Evolutionary conservation across 495 filamentous ascomycete species (phyloP).

Genomic region (Aspergillus nanangensis): DNA sequence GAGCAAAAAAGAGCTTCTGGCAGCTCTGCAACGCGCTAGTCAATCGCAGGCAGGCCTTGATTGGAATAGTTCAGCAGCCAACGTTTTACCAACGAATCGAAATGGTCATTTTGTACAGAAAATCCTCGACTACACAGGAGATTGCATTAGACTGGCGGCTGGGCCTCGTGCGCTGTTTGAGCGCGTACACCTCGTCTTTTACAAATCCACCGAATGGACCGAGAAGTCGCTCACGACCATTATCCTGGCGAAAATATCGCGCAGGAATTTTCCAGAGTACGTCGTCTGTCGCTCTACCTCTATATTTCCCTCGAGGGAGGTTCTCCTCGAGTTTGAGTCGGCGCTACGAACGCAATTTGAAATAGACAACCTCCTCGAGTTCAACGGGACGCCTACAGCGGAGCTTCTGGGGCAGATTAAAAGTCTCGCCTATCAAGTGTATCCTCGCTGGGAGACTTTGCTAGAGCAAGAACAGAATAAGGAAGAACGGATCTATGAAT

Average conservation of each 20-base stretch:
- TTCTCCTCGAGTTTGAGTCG: slow-evolving; percentile 84
- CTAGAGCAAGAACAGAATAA: slow-evolving; percentile 73
- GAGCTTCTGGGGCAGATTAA: slow-evolving; percentile 65
- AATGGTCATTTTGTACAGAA: slow-evolving; percentile 65
- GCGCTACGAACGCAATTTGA: slow-evolving; percentile 77
- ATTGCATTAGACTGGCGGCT: slow-evolving; percentile 75
- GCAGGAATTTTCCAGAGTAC: slow-evolving; percentile 84
- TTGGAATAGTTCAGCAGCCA: slow-evolving; percentile 51
- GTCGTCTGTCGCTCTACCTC: slow-evolving; percentile 86
- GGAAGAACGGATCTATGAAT: slow-evolving; percentile 76
- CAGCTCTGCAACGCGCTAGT: slow-evolving; percentile 65
- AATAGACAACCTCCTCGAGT: slow-evolving; percentile 82
- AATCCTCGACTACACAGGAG: slow-evolving; percentile 75
- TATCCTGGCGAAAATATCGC: slow-evolving; percentile 83
- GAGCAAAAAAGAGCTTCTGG: slow-evolving; percentile 78
- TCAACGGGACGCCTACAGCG: slow-evolving; percentile 65
- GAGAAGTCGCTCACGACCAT: slow-evolving; percentile 95
- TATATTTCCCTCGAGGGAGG: slow-evolving; percentile 73
- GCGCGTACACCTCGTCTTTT: slow-evolving; percentile 91
- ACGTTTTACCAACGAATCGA: slow-evolving; percentile 46
- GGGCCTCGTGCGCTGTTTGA: slow-evolving; percentile 82
- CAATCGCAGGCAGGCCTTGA: slow-evolving; percentile 67
- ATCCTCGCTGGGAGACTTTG: slow-evolving; percentile 74
- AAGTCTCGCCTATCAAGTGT: slow-evolving; percentile 66
- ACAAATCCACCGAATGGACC: slow-evolving; percentile 94